Percentiles rank a stretch among this genome's conserved stretches.
phyloP scores from a whole-genome alignment of 2,329 filamentous ascomycete genomes.

The Chaetomium olivaceum region DNA sequence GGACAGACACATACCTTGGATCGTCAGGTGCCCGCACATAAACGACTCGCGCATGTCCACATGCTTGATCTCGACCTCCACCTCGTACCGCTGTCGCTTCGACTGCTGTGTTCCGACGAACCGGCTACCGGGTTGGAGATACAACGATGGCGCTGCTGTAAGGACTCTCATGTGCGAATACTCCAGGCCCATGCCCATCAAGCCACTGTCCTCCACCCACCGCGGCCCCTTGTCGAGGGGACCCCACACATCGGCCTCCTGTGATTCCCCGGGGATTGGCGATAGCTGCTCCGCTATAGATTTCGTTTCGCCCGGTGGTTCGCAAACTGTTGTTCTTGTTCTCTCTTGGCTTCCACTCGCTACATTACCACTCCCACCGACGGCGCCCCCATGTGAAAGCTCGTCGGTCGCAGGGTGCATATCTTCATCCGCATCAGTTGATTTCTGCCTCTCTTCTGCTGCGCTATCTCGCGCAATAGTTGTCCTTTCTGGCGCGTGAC shows the following conservation, averaged over 20 bases:
- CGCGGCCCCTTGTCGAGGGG: conserved; percentile 34
- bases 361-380: not conserved
- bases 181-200: conserved; percentile 37
- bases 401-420: conserved; percentile 20
- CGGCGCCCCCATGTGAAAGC: not conserved
- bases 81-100: conserved; percentile 88
- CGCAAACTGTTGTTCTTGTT: conserved; percentile 9
- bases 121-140: conserved; percentile 80
- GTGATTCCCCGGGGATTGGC: conserved; percentile 34
- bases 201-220: conserved; percentile 38
- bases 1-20: conserved; percentile 68
- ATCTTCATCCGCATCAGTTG: conserved; percentile 33
- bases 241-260: conserved; percentile 41
- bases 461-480: conserved; percentile 18
- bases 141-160: conserved; percentile 80
- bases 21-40: conserved; percentile 90
- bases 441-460: conserved; percentile 35
- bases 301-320: conserved; percentile 15
- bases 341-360: not conserved
- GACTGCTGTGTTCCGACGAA: conserved; percentile 92
- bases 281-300: conserved; percentile 13
- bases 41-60: conserved; percentile 94
- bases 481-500: conserved; percentile 26
- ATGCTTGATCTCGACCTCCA: conserved; percentile 95
- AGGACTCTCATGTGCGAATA: conserved; percentile 52